phyloP scores from a whole-genome alignment of 148 eudicot species.

The Amaranthus hypochondriacus region DNA sequence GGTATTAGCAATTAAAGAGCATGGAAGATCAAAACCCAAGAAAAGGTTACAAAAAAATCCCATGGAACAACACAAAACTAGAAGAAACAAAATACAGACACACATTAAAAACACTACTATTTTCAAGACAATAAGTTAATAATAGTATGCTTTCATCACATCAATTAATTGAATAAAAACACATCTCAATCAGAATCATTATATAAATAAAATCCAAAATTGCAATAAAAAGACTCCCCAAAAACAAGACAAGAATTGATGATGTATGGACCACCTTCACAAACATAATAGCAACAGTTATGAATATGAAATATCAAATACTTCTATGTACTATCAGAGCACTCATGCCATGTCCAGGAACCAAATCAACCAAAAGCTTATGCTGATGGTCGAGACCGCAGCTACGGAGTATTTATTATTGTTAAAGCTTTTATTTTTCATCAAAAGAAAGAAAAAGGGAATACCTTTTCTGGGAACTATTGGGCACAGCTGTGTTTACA shows the following conservation, averaged over 20 bases:
- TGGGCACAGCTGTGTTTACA: conserved; percentile 66
- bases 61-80: conserved; percentile 20
- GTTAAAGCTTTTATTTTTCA: too few species aligned
- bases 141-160: conserved; percentile 18
- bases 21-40: conserved; percentile 16
- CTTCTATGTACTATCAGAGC: too few species aligned
- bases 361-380: too few species aligned
- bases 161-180: conserved; percentile 1
- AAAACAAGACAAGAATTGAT: conserved; percentile 21
- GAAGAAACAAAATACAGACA: not conserved
- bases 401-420: too few species aligned
- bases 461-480: conserved; percentile 88
- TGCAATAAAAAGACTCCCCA: conserved; percentile 16
- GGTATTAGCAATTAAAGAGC: not conserved
- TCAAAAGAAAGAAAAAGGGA: conserved; percentile 12
- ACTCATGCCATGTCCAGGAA: too few species aligned
- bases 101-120: conserved; percentile 1
- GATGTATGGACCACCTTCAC: conserved; percentile 46
- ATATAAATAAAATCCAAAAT: conserved; percentile 11
- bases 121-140: conserved; percentile 1
- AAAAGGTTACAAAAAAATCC: conserved; percentile 22
- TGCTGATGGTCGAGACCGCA: too few species aligned
- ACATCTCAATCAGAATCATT: conserved; percentile 1
- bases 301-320: conserved; percentile 38
- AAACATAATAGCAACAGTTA: conserved; percentile 23